Percentiles rank a stretch among this genome's conserved stretches.
Evolutionary conservation across 164 flowering plant genomes (phyloP).

Genomic region (Tetrastigma voinierianum): DNA sequence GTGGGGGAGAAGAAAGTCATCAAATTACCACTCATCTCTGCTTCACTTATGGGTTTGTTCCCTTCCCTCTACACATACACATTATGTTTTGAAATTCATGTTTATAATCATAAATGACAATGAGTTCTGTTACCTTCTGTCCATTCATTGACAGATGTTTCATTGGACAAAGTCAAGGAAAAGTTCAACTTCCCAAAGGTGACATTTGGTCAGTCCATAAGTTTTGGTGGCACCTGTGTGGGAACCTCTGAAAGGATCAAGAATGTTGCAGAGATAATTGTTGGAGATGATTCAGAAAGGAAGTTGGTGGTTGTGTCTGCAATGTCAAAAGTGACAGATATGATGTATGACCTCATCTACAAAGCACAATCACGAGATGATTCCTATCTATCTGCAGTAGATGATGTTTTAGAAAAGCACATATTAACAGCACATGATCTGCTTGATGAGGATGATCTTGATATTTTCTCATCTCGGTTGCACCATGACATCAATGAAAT

Average conservation of each 20-base stretch:
- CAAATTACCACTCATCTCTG: conserved; percentile 16
- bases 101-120: neutral
- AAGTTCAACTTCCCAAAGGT: conserved; percentile 59
- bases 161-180: conserved; percentile 36
- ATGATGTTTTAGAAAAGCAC: conserved; percentile 84
- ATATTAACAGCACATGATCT: conserved; percentile 66
- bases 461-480: conserved; percentile 58
- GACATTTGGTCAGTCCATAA: conserved; percentile 91
- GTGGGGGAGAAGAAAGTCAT: conserved; percentile 26
- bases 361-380: conserved; percentile 90
- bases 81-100: neutral
- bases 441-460: conserved; percentile 79
- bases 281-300: conserved; percentile 70
- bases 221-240: conserved; percentile 98
- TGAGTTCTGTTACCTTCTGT: neutral
- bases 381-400: conserved; percentile 66
- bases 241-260: conserved; percentile 77
- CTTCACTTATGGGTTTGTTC: conserved; percentile 52
- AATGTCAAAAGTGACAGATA: conserved; percentile 95
- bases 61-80: neutral
- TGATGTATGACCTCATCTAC: conserved; percentile 86
- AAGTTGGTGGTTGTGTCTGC: conserved; percentile 96
- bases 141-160: conserved; percentile 35
- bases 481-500: conserved; percentile 77
- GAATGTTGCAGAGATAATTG: conserved; percentile 76